A percentile compares a stretch with the other conserved stretches of the same genome.
These are phyloP conservation scores for Nitzschia sp. DNA, from an alignment of 108 stramenopile genomes.

Conservation along the genomic window DNA sequence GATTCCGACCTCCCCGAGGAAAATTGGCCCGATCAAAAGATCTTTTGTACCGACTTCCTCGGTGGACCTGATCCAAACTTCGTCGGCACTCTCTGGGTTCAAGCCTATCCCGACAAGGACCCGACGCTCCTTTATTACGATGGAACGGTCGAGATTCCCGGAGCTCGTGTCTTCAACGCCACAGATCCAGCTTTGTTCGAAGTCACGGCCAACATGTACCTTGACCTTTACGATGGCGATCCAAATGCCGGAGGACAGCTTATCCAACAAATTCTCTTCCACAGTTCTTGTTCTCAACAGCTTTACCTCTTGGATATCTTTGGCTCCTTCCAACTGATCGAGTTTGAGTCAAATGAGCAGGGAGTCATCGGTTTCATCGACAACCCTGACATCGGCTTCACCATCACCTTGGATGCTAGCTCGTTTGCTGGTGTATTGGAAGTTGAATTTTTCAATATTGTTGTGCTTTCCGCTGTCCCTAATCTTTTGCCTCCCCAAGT, in stretches of 20 bases:
- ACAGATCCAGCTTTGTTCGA: background rate
- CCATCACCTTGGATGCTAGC: background rate
- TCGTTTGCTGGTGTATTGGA: background rate
- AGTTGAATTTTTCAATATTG: constrained; percentile 4
- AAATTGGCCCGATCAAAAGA: constrained; percentile 18
- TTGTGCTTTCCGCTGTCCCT: background rate
- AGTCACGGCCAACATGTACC: constrained; percentile 4
- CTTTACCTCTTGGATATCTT: constrained; percentile 35
- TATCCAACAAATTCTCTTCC: constrained; percentile 22
- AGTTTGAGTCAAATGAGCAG: constrained; percentile 6
- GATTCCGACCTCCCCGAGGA: background rate
- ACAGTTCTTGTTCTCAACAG: constrained; percentile 38
- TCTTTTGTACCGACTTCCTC: constrained; percentile 19
- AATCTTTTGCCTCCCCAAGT: constrained; percentile 10
- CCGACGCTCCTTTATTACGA: constrained; percentile 18
- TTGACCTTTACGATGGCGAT: background rate
- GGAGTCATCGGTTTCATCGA: constrained; percentile 8
- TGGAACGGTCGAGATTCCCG: constrained; percentile 15
- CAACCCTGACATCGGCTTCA: constrained; percentile 7
- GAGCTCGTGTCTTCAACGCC: constrained; percentile 18
- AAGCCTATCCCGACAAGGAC: background rate
- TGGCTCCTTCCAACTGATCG: constrained; percentile 32
- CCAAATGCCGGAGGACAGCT: constrained; percentile 5
- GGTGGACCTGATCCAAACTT: constrained; percentile 10
- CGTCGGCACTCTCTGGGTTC: constrained; percentile 11